A percentile compares a stretch with the other conserved stretches of the same genome.
These are phyloP conservation scores for Heliamphora exappendiculata DNA, from an alignment of 148 eudicot genomes.

Conservation along the genomic window DNA sequence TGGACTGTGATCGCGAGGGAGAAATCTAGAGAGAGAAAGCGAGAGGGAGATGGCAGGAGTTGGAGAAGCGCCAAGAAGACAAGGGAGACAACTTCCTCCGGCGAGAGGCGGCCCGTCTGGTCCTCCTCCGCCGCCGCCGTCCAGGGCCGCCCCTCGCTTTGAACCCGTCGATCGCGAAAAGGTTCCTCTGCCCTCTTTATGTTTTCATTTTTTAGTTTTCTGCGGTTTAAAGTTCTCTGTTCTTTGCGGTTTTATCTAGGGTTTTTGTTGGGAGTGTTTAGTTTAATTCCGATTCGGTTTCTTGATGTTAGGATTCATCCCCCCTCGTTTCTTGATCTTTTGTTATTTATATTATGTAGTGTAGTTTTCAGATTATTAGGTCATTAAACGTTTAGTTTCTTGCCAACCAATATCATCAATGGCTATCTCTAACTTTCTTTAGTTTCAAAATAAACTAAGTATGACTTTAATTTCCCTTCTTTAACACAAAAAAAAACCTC, in stretches of 20 bases:
- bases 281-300: background rate
- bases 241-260: constrained; percentile 1
- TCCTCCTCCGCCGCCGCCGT: constrained; percentile 1
- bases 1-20: constrained; percentile 24
- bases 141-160: constrained; percentile 19
- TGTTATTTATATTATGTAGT: background rate
- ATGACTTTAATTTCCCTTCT: background rate
- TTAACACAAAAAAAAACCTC: background rate
- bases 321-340: too few relatives aligned
- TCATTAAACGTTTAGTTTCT: too few relatives aligned
- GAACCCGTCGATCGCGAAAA: constrained; percentile 44
- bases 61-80: constrained; percentile 26
- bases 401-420: too few relatives aligned
- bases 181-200: too few relatives aligned
- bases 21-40: constrained; percentile 11
- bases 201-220: background rate
- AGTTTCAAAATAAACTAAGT: background rate
- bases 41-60: constrained; percentile 13
- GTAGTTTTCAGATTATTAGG: background rate
- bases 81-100: constrained; percentile 23
- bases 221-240: background rate
- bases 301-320: background rate
- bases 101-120: constrained; percentile 15
- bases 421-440: background rate
- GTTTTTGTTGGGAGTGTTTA: background rate